A percentile compares a stretch with the other conserved stretches of the same genome.
Conservation (phyloP, 768 basidiomycete species). For the Tremella fuciformis region DNA sequence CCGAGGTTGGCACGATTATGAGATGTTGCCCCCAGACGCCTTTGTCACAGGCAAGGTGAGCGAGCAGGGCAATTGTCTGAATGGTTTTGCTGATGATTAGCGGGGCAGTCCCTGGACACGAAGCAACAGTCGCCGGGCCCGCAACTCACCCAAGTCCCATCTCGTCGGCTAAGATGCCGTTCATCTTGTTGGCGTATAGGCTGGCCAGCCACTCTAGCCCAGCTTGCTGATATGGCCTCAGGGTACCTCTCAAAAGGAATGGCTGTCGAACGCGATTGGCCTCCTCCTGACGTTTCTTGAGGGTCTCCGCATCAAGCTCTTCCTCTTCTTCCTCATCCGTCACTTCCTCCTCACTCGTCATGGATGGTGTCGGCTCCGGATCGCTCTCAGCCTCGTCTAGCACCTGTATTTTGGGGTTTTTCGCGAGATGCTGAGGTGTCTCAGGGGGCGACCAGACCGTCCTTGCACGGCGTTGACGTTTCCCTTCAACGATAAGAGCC, state of each 20-base stretch:
- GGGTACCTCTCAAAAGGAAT: slow-evolving; percentile 54
- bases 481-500: slow-evolving; percentile 28
- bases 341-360: slow-evolving; percentile 19
- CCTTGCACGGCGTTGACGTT: slow-evolving; percentile 35
- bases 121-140: background rate
- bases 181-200: slow-evolving; percentile 54
- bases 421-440: slow-evolving; percentile 9
- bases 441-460: slow-evolving; percentile 42
- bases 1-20: slow-evolving; percentile 54
- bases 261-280: slow-evolving; percentile 45
- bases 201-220: slow-evolving; percentile 56
- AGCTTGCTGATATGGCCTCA: slow-evolving; percentile 56
- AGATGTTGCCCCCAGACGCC: slow-evolving; percentile 54
- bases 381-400: slow-evolving; percentile 16
- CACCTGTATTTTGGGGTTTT: slow-evolving; percentile 25
- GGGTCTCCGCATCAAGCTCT: slow-evolving; percentile 13
- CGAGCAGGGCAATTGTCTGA: slow-evolving; percentile 53
- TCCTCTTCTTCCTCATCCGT: slow-evolving; percentile 17
- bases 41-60: slow-evolving; percentile 53
- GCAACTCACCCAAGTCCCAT: slow-evolving; percentile 83
- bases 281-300: slow-evolving; percentile 11
- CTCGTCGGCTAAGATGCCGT: slow-evolving; percentile 68
- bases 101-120: background rate
- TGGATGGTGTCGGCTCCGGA: slow-evolving; percentile 13
- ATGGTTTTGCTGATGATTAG: slow-evolving; percentile 51